Base-by-base conservation (phyloP, 495 filamentous ascomycete species). In the Chaetomium tenue region DNA sequence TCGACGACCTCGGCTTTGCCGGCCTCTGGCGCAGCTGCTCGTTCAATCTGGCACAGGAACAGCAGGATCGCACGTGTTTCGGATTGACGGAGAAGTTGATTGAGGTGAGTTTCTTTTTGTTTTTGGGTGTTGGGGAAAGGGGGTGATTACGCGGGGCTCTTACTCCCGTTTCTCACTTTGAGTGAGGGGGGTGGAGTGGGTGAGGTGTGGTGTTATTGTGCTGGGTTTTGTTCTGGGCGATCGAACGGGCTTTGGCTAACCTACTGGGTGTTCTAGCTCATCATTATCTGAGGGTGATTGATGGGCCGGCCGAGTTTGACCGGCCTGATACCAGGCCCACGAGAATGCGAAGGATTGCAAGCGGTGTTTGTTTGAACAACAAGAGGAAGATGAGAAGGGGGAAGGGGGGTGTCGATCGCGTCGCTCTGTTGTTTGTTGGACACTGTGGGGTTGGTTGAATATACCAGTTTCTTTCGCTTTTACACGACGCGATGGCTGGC, bases 1-100 rank as follows among this genome's bases (percentile, higher is more conserved):
- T 86, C 22, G 81, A 84, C 40, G 81, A 81, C 13, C 83, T 82
- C 75, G 83, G 83, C n/a, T 84, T 86, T 60, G 78, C 76, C 6
- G 84, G 84, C 4, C 67, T 86, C 18, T 86, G 81, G 80, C 75
- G 78, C 11, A 77, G 76, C 13, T 79, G 77, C 58, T 80, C 80
- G 20, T 81, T 83, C 25, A 77, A 75, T 28, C 62, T 76, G 15
- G 63, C 70, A 23, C 77, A 79, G 60, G 79, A 81, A 54, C 80
- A 82, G 40, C 78, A 78, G 30, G 79, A 83, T 23, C 81, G 78
- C 63, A 75, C 78, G 64, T 81, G 81, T 63, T 78, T 82, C 60
- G 74, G 74, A 46, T 70, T 86, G 52, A 85, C 82, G 12, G 84
- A 84, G 71, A 82, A 82, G 71, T 73, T 86, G 52, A 86, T 86